phyloP scores from a whole-genome alignment of 2,329 filamentous ascomycete species.

The Sporothrix brasiliensis region DNA sequence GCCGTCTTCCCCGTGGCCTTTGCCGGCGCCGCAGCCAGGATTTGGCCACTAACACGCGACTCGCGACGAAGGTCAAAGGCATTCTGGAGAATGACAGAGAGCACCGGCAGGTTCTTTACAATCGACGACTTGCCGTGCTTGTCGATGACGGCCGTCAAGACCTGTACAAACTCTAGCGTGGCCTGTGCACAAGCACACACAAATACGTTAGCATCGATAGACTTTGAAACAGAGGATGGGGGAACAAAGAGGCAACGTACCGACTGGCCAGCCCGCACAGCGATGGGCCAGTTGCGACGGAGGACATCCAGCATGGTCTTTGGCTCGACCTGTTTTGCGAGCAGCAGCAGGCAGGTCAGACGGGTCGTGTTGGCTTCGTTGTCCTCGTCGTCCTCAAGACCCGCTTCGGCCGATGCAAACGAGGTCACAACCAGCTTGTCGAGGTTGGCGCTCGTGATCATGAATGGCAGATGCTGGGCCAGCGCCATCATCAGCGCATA shows the following conservation, averaged over 20 bases:
- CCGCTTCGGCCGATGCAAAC: constrained; percentile 67
- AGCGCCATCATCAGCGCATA: constrained; percentile 80
- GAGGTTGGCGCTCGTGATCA: constrained; percentile 77
- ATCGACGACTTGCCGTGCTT: constrained; percentile 77
- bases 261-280: constrained; percentile 62
- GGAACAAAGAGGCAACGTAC: constrained; percentile 51
- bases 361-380: constrained; percentile 67
- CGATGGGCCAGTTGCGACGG: constrained; percentile 69
- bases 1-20: not conserved
- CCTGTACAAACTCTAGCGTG: constrained; percentile 67
- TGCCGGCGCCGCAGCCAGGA: not conserved
- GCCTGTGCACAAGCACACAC: constrained; percentile 50
- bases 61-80: constrained; percentile 67
- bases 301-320: constrained; percentile 75
- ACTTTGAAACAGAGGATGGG: not conserved
- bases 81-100: constrained; percentile 67
- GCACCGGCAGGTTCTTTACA: constrained; percentile 69
- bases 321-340: constrained; percentile 76
- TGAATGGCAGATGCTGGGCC: constrained; percentile 82
- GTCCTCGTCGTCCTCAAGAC: constrained; percentile 59
- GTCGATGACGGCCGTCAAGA: constrained; percentile 72
- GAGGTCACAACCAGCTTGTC: constrained; percentile 72
- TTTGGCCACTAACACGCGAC: constrained; percentile 36
- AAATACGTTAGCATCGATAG: constrained; percentile 39
- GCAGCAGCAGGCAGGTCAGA: constrained; percentile 68